These are phyloP conservation scores for Pulveroboletus sp. DNA, from an alignment of 1,284 basidiomycete species.

Conservation along the genomic window DNA sequence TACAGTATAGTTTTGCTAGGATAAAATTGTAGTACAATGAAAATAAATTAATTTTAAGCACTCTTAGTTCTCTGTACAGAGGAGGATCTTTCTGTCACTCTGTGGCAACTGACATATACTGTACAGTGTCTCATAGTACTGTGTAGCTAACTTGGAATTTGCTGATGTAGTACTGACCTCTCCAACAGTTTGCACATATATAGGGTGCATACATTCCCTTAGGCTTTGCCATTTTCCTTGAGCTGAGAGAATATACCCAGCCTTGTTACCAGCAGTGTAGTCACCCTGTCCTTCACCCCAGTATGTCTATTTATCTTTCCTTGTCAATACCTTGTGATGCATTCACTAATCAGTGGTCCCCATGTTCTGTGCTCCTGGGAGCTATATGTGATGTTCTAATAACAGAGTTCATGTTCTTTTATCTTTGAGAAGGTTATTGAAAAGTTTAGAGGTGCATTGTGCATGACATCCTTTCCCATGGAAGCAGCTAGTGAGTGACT, in stretches of 20 bases:
- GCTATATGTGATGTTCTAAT: conserved; percentile 17
- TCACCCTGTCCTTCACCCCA: background rate
- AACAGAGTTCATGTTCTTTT: conserved; percentile 25
- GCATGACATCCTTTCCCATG: no score
- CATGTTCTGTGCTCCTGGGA: conserved; percentile 12
- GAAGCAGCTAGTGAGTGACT: no score
- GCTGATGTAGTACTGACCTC: background rate
- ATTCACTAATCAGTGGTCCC: conserved; percentile 11
- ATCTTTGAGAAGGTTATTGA: conserved; percentile 16
- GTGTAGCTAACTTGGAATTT: no score
- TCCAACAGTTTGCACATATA: conserved; percentile 4
- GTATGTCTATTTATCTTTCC: background rate
- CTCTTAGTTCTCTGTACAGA: no score
- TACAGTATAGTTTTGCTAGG: no score
- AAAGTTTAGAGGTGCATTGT: conserved; percentile 2
- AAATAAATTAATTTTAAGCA: no score
- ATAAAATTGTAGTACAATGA: no score
- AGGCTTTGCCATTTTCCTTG: background rate
- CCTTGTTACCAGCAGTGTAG: background rate
- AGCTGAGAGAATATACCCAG: conserved; percentile 2
- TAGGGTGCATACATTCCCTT: background rate
- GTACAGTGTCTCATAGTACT: no score
- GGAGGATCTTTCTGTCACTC: no score
- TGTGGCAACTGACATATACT: no score
- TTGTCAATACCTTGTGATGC: background rate